These are phyloP conservation scores for Blattamonas nauphoetae DNA, from an alignment of 78 protist genomes.

Conservation along the genomic window DNA sequence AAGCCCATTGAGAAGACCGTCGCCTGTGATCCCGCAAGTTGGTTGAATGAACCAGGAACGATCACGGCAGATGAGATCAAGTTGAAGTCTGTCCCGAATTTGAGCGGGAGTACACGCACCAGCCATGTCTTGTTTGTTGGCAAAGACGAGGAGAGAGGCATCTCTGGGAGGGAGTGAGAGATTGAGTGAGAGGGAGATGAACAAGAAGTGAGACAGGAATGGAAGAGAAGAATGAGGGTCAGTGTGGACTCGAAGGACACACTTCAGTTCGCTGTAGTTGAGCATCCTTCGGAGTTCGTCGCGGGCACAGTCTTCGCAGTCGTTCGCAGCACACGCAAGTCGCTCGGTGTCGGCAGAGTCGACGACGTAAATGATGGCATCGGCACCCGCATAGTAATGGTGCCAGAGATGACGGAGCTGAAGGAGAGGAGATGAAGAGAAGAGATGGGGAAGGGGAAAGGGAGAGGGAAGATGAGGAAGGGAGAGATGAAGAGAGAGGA, in stretches of 20 bases:
- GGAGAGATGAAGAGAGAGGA: no score
- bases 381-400: slow-evolving; percentile 8
- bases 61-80: background rate
- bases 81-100: background rate
- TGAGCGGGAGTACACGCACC: background rate
- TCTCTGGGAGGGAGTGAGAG: no score
- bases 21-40: background rate
- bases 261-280: background rate
- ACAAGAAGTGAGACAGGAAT: no score
- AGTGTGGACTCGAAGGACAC: no score
- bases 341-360: slow-evolving; percentile 15
- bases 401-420: slow-evolving; percentile 15
- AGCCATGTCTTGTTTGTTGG: background rate
- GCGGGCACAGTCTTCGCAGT: background rate
- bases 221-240: no score
- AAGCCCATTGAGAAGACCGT: background rate
- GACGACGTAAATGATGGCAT: slow-evolving; percentile 18
- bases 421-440: no score
- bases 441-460: no score
- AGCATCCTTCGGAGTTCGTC: background rate
- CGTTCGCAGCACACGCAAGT: background rate
- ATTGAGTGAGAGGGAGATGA: no score
- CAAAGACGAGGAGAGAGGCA: background rate
- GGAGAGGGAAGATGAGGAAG: no score
- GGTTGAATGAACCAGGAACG: background rate